Evolutionary conservation across 2,329 filamentous ascomycete genomes (phyloP), one percentile per base, ranked within the genome.

Genomic region (Boeremia lycopersici): DNA sequence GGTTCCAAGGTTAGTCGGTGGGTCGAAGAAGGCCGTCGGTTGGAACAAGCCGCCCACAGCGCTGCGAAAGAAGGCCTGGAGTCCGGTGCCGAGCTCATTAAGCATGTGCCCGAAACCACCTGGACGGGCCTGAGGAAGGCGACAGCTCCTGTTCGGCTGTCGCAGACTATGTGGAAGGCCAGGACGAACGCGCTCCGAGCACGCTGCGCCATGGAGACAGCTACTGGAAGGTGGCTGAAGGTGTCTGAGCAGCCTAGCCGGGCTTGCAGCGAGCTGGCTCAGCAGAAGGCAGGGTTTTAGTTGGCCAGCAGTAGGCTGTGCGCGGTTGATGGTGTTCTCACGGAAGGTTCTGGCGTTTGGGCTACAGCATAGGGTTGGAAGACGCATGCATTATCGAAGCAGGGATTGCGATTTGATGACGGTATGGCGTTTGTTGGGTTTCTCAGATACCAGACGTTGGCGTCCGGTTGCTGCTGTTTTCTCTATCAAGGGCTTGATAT

Each of bases 101-200:
- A 54, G 33, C 53, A 63, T n/a, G 53, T 62, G 15, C 57, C 62
- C n/a, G 60, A 43, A 30, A 56, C 54, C n/a, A 52, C 65, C 19
- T 71, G 68, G 69, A 42, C 34, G 35, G 57, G 64, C 2, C 26
- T 71, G 26, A 59, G 63, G 26, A 57, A 61, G 12, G 61, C 50
- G 12, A 71, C 67, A 12, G 69, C 67, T 26, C 67, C 69, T 8
- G 59, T 69, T 12, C 60, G 69, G 17, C 65, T 64, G 6, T 71
- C 68, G 11, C 53, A 60, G 38, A 56, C 65, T n/a, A 50, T 73
- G 44, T 54, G 66, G 50, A 64, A 57, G 38, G 70, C 71, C 2
- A 63, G 70, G 42, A 60, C 62, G 46, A 73, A 73, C 36, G 70
- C 72, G 12, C 62, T 69, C 23, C 61, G 64, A 13, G 25, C 70